Evolutionary conservation across 768 basidiomycete genomes (phyloP), one percentile per base, ranked within the genome.

Genomic region (Inosperma sp.): DNA sequence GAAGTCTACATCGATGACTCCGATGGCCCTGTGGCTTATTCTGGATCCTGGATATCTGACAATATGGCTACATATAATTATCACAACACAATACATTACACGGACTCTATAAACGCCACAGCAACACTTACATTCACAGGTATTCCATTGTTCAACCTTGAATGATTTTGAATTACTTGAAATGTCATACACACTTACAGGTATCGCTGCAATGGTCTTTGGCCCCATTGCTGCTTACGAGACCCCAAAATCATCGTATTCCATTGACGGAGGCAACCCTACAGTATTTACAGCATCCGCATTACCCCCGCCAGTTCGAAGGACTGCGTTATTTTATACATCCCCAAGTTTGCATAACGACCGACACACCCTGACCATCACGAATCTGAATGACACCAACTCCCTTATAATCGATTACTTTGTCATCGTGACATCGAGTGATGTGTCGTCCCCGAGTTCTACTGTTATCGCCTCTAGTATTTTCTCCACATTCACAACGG

Each of bases 61-160:
- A 26, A 22, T 3, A 23, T 34, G 7, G 7, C 10, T n/a, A 16
- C 10, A 21, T 25, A 25, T 3, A 16, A 22, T 17, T 26, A 19
- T 14, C 12, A 48, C 6, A 35, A 36, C 25, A 36, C 46, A 0
- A 3, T 36, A 5, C 46, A 48, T 26, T 36, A 25, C 25, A 36
- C 46, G 25, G 21, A 36, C 36, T 31, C 46, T 1, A 10, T 7
- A 7, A 37, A 27, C 25, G 3, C 46, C 35, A 25, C 7, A 37
- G 46, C 35, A 4, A 48, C 34, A 0, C 10, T 48, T 4, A 48
- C 46, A 7, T 48, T 48, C 33, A 35, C 46, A 36, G 46, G 46
- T 48, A 48, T 26, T 46, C 14, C 10, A 21, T 23, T 2, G n/a
- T 34, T 23, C 10, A 23, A n/a, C 23, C 13, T n/a, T 5, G 13